Evolutionary conservation across 2,329 filamentous ascomycete species (phyloP).

Genomic region (Parastagonospora nodorum): DNA sequence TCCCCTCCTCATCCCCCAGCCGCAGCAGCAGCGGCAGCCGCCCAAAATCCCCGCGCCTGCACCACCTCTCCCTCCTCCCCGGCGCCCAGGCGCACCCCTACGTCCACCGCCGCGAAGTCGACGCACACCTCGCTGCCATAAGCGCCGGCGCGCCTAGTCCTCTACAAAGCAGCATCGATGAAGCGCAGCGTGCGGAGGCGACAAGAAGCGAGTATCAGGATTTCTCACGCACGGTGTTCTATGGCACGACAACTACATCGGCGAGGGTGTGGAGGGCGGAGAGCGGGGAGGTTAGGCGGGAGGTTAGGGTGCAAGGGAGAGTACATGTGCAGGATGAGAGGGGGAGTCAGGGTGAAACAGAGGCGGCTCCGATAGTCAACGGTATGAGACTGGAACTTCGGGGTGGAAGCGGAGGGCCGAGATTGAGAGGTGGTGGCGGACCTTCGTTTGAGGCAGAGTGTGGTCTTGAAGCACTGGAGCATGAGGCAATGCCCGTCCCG

Average conservation of each 20-base stretch:
- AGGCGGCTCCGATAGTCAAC: not conserved
- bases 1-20: not conserved
- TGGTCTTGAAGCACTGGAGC: too few relatives aligned
- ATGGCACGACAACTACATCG: not conserved
- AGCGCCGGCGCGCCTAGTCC: slow-evolving; percentile 18
- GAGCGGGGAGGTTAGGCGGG: not conserved
- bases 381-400: slow-evolving; percentile 8
- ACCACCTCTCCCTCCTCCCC: slow-evolving; percentile 24
- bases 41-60: slow-evolving; percentile 20
- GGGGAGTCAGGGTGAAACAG: not conserved
- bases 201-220: slow-evolving; percentile 2
- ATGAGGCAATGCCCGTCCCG: not conserved
- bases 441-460: too few relatives aligned
- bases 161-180: slow-evolving; percentile 1
- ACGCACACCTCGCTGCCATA: slow-evolving; percentile 19
- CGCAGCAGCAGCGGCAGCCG: slow-evolving; percentile 10
- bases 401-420: slow-evolving; percentile 1
- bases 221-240: slow-evolving; percentile 15
- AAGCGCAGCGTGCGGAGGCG: not conserved
- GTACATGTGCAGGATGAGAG: too few relatives aligned
- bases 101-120: slow-evolving; percentile 24
- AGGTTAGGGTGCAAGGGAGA: not conserved
- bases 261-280: not conserved
- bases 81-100: slow-evolving; percentile 25
- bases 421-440: slow-evolving; percentile 15